Evolutionary conservation across 371 early-diverging fungal genomes (phyloP), one percentile per base, ranked within the genome.

Genomic region (Mortierella sp.): DNA sequence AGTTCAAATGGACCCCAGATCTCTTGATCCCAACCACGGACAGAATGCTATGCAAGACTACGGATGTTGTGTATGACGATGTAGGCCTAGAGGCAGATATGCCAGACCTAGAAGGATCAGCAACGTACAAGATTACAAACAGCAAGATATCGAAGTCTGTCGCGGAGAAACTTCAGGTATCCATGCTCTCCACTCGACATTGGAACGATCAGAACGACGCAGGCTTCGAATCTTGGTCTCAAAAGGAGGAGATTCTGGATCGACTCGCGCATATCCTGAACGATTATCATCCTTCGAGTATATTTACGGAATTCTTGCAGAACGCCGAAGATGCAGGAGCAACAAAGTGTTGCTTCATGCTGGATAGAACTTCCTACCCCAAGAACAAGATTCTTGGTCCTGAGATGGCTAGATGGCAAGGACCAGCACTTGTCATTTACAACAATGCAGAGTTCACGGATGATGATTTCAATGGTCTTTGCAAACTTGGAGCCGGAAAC

Each of bases 251-350:
- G 7, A 62, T 67, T 24, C 37, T 68, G 0, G 61, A 53, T 37
- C 58, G 64, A 19, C 63, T 63, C 45, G 45, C 19, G 17, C 53
- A 44, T 12, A 46, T 77, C 10, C 53, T 78, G 12, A 69, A 79
- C 55, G 79, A 79, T 57, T 79, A 78, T 51, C 49, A 61, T 10
- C 65, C 60, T 1, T 37, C 63, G 2, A 76, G 57, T 22, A 61
- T 79, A 19, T 60, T 80, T 29, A 41, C 52, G 13, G 80, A 80
- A 62, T 80, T 78, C 16, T 39, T 80, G 7, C 80, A 80, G 53
- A 80, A 80, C 16, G 81, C 80, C 0, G 78, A 66, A 17, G 80
- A 80, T 58, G 80, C 80, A n/a, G 64, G 79, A 1, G 80, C 80
- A 17, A 65, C 66, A 8, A 45, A 63, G 54, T 80, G 65, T 37